Evolutionary conservation across 2,329 filamentous ascomycete species (phyloP).

Genomic region (Curvularia lunata): DNA sequence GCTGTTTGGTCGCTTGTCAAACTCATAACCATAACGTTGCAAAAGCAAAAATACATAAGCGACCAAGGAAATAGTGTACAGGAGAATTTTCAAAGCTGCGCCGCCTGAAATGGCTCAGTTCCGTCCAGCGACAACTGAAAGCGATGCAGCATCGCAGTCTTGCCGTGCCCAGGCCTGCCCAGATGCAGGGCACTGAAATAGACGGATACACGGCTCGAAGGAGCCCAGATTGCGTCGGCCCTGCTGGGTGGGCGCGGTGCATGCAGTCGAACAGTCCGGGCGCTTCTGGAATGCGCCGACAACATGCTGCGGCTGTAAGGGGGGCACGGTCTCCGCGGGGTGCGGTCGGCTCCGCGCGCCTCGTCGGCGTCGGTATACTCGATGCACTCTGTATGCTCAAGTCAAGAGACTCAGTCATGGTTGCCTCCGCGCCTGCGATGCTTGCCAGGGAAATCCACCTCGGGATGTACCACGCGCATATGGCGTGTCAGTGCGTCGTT

Average conservation of each 20-base stretch:
- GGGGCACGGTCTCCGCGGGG: conserved; percentile 15
- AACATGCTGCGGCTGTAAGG: conserved; percentile 9
- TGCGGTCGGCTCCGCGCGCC: conserved; percentile 25
- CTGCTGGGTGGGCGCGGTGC: conserved; percentile 14
- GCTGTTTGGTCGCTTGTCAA: conserved; percentile 17
- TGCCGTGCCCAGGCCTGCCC: neutral
- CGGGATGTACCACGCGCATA: conserved; percentile 91
- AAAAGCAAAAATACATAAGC: neutral
- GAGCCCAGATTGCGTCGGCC: conserved; percentile 3
- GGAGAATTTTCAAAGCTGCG: conserved; percentile 2
- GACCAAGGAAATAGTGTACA: conserved; percentile 14
- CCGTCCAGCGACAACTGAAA: conserved; percentile 24
- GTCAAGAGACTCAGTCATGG: conserved; percentile 35
- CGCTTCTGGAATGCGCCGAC: conserved; percentile 33
- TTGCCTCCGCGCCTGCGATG: conserved; percentile 52
- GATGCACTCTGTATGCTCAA: neutral
- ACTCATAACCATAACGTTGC: conserved; percentile 2
- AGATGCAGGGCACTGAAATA: conserved; percentile 3
- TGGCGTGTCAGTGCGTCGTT: conserved; percentile 94
- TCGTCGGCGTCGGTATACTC: neutral
- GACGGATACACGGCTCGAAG: neutral
- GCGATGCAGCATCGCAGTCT: conserved; percentile 8
- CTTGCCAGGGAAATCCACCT: conserved; percentile 81
- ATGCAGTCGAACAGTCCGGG: conserved; percentile 23
- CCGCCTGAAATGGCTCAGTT: conserved; percentile 10